These are phyloP conservation scores for Salvia sclarea DNA, from an alignment of 305 asterid genomes.

Conservation along the genomic window DNA sequence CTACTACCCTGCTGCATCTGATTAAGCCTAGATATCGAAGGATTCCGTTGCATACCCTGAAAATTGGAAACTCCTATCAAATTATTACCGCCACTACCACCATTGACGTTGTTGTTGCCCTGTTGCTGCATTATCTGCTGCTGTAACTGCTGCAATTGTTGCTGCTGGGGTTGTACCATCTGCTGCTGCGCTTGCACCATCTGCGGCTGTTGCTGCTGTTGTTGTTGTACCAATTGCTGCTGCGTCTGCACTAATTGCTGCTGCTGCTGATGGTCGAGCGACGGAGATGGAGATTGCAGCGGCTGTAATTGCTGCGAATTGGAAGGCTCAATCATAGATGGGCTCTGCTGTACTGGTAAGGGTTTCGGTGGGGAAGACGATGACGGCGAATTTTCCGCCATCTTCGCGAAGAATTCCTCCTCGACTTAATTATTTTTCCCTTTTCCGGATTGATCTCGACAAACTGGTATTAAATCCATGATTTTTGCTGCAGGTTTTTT, in stretches of 20 bases:
- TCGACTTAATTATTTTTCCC: background rate
- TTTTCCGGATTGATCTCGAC: background rate
- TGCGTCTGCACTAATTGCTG: slow-evolving; percentile 37
- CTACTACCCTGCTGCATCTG: slow-evolving; percentile 62
- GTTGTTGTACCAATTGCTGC: slow-evolving; percentile 36
- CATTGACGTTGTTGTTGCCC: slow-evolving; percentile 28
- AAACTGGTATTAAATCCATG: slow-evolving; percentile 29
- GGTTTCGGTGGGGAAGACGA: slow-evolving; percentile 64
- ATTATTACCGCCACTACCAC: slow-evolving; percentile 43
- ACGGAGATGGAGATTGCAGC: slow-evolving; percentile 50
- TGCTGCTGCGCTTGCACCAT: slow-evolving; percentile 52
- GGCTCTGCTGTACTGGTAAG: slow-evolving; percentile 45
- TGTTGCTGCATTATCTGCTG: slow-evolving; percentile 52
- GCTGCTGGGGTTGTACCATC: slow-evolving; percentile 35
- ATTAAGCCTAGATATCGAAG: slow-evolving; percentile 64
- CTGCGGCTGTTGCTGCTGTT: slow-evolving; percentile 37
- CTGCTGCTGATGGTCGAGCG: slow-evolving; percentile 48
- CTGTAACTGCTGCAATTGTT: slow-evolving; percentile 49
- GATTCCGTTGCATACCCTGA: slow-evolving; percentile 66
- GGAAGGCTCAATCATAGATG: slow-evolving; percentile 47
- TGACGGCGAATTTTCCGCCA: slow-evolving; percentile 63
- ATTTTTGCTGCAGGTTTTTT: background rate
- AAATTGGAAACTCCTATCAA: slow-evolving; percentile 57
- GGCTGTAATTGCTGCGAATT: slow-evolving; percentile 52
- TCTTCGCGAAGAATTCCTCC: slow-evolving; percentile 22